Evolutionary conservation across 768 basidiomycete genomes (phyloP).

Genomic region (Boletus fagicola): DNA sequence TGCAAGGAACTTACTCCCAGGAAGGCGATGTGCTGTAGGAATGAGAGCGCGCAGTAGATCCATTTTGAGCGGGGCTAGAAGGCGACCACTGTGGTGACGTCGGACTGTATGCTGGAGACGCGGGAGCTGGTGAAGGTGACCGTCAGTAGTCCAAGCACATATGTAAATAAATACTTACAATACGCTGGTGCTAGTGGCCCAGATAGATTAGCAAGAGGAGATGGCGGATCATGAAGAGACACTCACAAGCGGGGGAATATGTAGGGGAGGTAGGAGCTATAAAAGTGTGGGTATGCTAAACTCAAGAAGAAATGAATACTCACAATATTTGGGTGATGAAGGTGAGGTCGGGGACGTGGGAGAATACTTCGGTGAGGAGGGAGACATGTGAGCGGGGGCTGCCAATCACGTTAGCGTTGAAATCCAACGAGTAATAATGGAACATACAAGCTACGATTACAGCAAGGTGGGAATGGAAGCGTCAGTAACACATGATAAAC

Average conservation of each 20-base stretch:
- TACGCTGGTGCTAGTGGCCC: constrained; percentile 65
- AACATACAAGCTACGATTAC: constrained; percentile 59
- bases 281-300: constrained; percentile 13
- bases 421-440: not conserved
- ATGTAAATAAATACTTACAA: constrained; percentile 48
- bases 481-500: constrained; percentile 25
- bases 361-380: constrained; percentile 89
- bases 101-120: constrained; percentile 84
- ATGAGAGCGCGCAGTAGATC: constrained; percentile 38
- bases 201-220: constrained; percentile 5
- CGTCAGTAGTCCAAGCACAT: constrained; percentile 4
- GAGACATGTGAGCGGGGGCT: constrained; percentile 83
- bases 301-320: constrained; percentile 27
- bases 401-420: constrained; percentile 11
- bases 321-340: constrained; percentile 90
- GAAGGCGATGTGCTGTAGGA: constrained; percentile 52
- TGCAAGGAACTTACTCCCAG: constrained; percentile 40
- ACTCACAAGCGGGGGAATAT: constrained; percentile 86
- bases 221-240: not conserved
- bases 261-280: constrained; percentile 83
- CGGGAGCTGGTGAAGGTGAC: constrained; percentile 53
- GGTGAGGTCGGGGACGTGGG: constrained; percentile 93
- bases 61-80: constrained; percentile 67
- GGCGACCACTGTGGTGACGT: constrained; percentile 85
- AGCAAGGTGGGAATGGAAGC: not conserved